These are phyloP conservation scores for Fonsecaea pugnacius DNA, from an alignment of 2,329 filamentous ascomycete species.

Conservation along the genomic window DNA sequence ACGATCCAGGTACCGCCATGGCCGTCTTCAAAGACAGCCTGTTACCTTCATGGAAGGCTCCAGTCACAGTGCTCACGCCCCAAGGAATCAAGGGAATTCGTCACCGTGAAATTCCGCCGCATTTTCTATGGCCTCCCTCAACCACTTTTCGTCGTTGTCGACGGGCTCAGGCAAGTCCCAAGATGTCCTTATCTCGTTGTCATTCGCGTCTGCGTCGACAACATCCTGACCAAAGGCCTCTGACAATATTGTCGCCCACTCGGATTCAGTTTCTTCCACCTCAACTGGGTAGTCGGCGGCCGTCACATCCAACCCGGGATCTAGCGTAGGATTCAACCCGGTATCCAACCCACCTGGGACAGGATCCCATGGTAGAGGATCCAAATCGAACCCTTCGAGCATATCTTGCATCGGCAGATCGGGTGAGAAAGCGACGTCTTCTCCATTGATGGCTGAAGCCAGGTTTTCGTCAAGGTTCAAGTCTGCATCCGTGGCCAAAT, in stretches of 20 bases:
- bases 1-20: too few relatives aligned
- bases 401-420: neutral
- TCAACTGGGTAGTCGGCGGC: neutral
- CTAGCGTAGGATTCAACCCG: neutral
- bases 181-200: neutral
- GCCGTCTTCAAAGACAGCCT: too few relatives aligned
- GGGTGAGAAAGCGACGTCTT: neutral
- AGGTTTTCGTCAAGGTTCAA: neutral
- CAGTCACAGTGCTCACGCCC: neutral
- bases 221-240: neutral
- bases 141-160: constrained; percentile 4
- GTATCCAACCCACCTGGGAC: neutral
- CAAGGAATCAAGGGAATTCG: neutral
- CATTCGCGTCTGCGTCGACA: neutral
- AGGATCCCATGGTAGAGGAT: neutral
- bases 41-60: neutral
- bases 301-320: neutral
- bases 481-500: neutral
- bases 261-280: neutral
- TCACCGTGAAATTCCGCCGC: neutral
- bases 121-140: neutral
- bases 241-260: neutral
- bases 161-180: neutral
- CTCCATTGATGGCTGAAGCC: neutral
- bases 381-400: neutral